phyloP scores from a whole-genome alignment of 2,329 filamentous ascomycete genomes.

The Sphaerostilbella broomeana region DNA sequence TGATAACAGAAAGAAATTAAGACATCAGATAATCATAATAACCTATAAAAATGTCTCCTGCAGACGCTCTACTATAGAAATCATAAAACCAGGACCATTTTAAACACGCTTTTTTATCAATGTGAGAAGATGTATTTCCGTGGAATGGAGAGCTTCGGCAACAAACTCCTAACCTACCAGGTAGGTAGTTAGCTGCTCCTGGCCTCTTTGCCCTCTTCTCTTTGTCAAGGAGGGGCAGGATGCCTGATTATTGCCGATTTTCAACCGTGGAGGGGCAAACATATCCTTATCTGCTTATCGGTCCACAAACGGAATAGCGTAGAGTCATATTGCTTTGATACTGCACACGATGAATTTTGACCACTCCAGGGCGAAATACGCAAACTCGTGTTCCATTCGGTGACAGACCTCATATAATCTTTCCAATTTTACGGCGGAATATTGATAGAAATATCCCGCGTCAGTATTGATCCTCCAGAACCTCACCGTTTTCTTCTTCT shows the following conservation, averaged over 20 bases:
- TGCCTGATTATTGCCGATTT: constrained; percentile 18
- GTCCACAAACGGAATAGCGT: constrained; percentile 29
- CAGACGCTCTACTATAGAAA: too few relatives aligned
- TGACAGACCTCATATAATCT: too few relatives aligned
- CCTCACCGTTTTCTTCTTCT: background rate
- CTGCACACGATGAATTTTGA: constrained; percentile 40
- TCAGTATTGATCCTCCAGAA: constrained; percentile 1
- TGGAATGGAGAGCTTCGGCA: too few relatives aligned
- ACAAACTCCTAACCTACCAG: too few relatives aligned
- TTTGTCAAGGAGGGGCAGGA: constrained; percentile 10
- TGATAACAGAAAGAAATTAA: too few relatives aligned
- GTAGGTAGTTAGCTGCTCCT: too few relatives aligned
- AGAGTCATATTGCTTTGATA: constrained; percentile 35
- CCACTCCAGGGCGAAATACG: constrained; percentile 30
- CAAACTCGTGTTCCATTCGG: constrained; percentile 19
- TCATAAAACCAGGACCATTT: too few relatives aligned
- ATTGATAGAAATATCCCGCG: constrained; percentile 20
- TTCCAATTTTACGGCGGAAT: constrained; percentile 14
- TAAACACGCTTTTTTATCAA: too few relatives aligned
- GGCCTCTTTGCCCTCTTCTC: background rate
- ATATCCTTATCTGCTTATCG: constrained; percentile 35
- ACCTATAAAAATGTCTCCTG: too few relatives aligned
- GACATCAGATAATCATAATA: too few relatives aligned
- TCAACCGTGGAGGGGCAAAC: constrained; percentile 30
- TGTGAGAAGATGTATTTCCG: too few relatives aligned